These are phyloP conservation scores for Colletotrichum spaethianum DNA, from an alignment of 2,329 filamentous ascomycete genomes.

Conservation along the genomic window DNA sequence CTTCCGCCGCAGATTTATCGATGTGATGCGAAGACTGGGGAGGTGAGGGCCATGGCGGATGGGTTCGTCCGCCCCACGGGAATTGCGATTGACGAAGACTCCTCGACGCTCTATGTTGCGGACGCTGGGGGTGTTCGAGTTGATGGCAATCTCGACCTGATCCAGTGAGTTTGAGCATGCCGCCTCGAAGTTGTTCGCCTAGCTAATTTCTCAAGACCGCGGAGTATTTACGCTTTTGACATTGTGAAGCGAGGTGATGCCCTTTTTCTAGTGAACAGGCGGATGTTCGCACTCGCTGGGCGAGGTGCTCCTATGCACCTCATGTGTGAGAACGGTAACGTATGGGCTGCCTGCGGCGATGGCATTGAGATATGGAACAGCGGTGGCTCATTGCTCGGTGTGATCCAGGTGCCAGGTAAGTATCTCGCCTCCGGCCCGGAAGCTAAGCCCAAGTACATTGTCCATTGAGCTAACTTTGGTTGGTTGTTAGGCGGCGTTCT, in stretches of 20 bases:
- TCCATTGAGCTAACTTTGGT: not conserved
- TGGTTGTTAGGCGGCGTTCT: slow-evolving; percentile 55
- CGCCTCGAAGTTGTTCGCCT: not conserved
- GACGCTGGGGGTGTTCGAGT: slow-evolving; percentile 49
- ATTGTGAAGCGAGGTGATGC: slow-evolving; percentile 53
- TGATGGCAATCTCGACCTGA: slow-evolving; percentile 33
- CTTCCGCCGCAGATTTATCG: slow-evolving; percentile 65
- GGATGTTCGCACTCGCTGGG: slow-evolving; percentile 66
- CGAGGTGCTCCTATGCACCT: slow-evolving; percentile 61
- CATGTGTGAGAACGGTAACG: slow-evolving; percentile 60
- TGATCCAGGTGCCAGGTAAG: slow-evolving; percentile 55
- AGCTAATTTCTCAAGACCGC: slow-evolving; percentile 45
- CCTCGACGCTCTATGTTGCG: slow-evolving; percentile 58
- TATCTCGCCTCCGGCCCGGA: not conserved
- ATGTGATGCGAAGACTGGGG: slow-evolving; percentile 56
- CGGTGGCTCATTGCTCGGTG: slow-evolving; percentile 59
- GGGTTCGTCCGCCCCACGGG: slow-evolving; percentile 60
- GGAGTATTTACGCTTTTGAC: slow-evolving; percentile 65
- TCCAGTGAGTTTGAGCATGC: slow-evolving; percentile 44
- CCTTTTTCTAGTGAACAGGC: slow-evolving; percentile 62
- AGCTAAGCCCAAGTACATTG: not conserved
- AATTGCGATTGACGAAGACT: slow-evolving; percentile 56
- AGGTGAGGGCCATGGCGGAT: slow-evolving; percentile 63
- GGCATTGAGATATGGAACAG: slow-evolving; percentile 65
- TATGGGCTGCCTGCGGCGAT: slow-evolving; percentile 63